Conservation (phyloP, 1,139 yeast genomes). For the Candida albicans region DNA sequence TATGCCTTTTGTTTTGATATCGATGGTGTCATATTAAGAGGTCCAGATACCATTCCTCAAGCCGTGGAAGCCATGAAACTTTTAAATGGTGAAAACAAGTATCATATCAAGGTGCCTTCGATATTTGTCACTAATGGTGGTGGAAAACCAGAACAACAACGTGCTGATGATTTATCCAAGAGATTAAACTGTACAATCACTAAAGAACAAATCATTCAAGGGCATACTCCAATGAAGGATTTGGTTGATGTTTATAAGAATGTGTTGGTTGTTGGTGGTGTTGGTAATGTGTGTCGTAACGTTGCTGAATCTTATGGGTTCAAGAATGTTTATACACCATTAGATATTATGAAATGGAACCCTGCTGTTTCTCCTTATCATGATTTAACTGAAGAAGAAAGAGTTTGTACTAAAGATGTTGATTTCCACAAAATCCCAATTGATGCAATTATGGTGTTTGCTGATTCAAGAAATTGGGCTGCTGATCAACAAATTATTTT, state of each 20-base stretch:
- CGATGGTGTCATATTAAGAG: slow-evolving; percentile 79
- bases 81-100: slow-evolving; percentile 75
- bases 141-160: slow-evolving; percentile 72
- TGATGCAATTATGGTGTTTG: slow-evolving; percentile 76
- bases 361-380: slow-evolving; percentile 84
- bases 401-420: slow-evolving; percentile 50
- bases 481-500: slow-evolving; percentile 85
- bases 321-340: slow-evolving; percentile 72
- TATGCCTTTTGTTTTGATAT: slow-evolving; percentile 88
- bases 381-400: slow-evolving; percentile 70
- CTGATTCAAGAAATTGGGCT: slow-evolving; percentile 87
- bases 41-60: slow-evolving; percentile 77
- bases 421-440: slow-evolving; percentile 66
- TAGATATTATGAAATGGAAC: slow-evolving; percentile 80
- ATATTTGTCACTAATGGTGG: slow-evolving; percentile 89
- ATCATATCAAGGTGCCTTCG: slow-evolving; percentile 79
- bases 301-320: slow-evolving; percentile 80
- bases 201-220: slow-evolving; percentile 80
- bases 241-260: slow-evolving; percentile 63
- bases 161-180: slow-evolving; percentile 66
- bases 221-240: slow-evolving; percentile 88
- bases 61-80: slow-evolving; percentile 69
- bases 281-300: slow-evolving; percentile 76
- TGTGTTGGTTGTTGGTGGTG: slow-evolving; percentile 83
- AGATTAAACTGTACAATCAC: slow-evolving; percentile 62